These are phyloP conservation scores for Rauvolfia tetraphylla DNA, from an alignment of 257 asterid genomes.

Conservation along the genomic window DNA sequence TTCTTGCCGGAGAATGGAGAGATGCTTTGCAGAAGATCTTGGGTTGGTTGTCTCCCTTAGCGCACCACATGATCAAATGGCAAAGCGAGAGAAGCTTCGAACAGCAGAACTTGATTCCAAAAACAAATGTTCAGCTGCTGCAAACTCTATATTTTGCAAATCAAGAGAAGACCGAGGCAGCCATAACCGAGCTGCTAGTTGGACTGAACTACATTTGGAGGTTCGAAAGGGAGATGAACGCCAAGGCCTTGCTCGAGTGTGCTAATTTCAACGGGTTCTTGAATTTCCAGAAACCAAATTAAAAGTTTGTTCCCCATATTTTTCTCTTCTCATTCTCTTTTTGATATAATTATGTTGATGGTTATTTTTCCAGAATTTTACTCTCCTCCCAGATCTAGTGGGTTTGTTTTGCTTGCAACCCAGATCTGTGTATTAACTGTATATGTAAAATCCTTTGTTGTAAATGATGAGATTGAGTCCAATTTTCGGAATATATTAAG, in stretches of 20 bases:
- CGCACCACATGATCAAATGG: slow-evolving; percentile 96
- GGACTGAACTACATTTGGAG: slow-evolving; percentile 96
- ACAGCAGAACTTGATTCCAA: slow-evolving; percentile 56
- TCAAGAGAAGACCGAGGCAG: slow-evolving; percentile 87
- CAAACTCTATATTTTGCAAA: slow-evolving; percentile 77
- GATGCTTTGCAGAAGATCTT: slow-evolving; percentile 76
- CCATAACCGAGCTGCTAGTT: slow-evolving; percentile 90
- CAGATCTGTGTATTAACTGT: slow-evolving; percentile 30
- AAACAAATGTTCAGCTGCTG: slow-evolving; percentile 60
- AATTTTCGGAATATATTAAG: slow-evolving; percentile 10
- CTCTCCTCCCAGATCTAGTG: slow-evolving; percentile 30
- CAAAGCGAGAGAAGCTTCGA: slow-evolving; percentile 97
- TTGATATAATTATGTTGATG: not conserved
- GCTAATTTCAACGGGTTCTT: slow-evolving; percentile 42
- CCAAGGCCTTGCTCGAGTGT: slow-evolving; percentile 63
- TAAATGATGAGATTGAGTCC: slow-evolving; percentile 33
- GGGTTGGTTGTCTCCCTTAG: slow-evolving; percentile 90
- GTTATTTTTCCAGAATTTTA: slow-evolving; percentile 2
- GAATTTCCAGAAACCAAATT: slow-evolving; percentile 25
- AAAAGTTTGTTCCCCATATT: not conserved
- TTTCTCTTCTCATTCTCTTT: not conserved
- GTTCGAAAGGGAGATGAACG: slow-evolving; percentile 91
- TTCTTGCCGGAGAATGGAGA: slow-evolving; percentile 82
- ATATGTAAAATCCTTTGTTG: slow-evolving; percentile 45
- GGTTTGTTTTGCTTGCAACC: slow-evolving; percentile 41